Evolutionary conservation across 1,284 basidiomycete genomes (phyloP).

Genomic region (Porogramme epimiltina): DNA sequence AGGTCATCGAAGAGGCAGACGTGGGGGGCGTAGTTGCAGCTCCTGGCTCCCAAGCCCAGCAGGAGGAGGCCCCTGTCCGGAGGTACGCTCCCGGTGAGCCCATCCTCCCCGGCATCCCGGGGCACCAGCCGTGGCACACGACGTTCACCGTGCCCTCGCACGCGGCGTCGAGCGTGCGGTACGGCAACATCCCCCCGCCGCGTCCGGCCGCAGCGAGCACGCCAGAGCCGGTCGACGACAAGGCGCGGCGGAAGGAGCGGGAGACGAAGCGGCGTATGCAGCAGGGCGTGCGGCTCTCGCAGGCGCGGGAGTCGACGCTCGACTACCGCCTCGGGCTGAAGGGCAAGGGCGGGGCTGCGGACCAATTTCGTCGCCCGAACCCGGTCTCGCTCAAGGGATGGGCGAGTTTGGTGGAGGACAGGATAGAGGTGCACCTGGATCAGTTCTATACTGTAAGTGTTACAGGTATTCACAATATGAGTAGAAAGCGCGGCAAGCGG

Average conservation of each 20-base stretch:
- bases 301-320: conserved; percentile 71
- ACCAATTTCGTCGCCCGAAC: conserved; percentile 42
- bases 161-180: conserved; percentile 50
- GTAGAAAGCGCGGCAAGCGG: conserved; percentile 67
- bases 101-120: conserved; percentile 52
- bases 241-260: conserved; percentile 50
- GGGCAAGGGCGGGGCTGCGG: conserved; percentile 38
- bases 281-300: conserved; percentile 58
- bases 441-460: too few species aligned
- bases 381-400: conserved; percentile 74
- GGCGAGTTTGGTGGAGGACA: conserved; percentile 76
- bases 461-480: too few species aligned
- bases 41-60: background rate
- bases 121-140: conserved; percentile 72
- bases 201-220: background rate
- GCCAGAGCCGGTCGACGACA: conserved; percentile 47
- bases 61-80: conserved; percentile 11
- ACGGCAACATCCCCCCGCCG: conserved; percentile 40
- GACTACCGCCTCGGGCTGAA: conserved; percentile 71
- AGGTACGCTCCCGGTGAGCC: conserved; percentile 33
- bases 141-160: conserved; percentile 64
- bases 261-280: conserved; percentile 55
- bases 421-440: conserved; percentile 83
- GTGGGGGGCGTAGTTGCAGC: background rate
- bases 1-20: background rate